Evolutionary conservation across 257 asterid genomes (phyloP).

Genomic region (Jacaranda mimosifolia): DNA sequence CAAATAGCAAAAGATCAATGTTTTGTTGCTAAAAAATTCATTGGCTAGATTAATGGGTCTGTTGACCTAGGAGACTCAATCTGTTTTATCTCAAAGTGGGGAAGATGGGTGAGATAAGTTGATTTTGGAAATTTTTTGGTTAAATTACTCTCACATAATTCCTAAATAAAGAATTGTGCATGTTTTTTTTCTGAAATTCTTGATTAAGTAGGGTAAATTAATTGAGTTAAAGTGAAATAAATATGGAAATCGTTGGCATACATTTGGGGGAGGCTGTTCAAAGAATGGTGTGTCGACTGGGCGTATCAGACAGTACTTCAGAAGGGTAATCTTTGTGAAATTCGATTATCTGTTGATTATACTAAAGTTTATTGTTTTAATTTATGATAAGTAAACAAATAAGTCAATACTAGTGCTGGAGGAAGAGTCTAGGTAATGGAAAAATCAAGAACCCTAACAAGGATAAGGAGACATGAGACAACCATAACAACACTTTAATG

Average conservation of each 20-base stretch:
- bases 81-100: not conserved
- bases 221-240: not conserved
- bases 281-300: not conserved
- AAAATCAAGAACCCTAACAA: slow-evolving; percentile 2
- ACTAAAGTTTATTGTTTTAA: not conserved
- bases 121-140: not conserved
- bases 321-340: not conserved
- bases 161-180: not conserved
- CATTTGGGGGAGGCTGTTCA: not conserved
- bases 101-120: not conserved
- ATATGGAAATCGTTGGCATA: not conserved
- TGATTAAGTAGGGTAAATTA: not conserved
- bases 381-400: not conserved
- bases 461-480: slow-evolving; percentile 8
- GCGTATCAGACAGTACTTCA: not conserved
- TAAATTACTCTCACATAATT: not conserved
- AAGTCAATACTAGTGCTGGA: not conserved
- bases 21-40: not conserved
- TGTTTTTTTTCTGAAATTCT: not conserved
- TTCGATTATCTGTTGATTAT: slow-evolving; percentile 2
- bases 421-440: not conserved
- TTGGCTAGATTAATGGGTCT: not conserved
- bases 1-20: not conserved
- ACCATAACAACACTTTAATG: not conserved
- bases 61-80: not conserved